Conservation (phyloP, 805 yeast genomes). For the Ogataea pini region DNA sequence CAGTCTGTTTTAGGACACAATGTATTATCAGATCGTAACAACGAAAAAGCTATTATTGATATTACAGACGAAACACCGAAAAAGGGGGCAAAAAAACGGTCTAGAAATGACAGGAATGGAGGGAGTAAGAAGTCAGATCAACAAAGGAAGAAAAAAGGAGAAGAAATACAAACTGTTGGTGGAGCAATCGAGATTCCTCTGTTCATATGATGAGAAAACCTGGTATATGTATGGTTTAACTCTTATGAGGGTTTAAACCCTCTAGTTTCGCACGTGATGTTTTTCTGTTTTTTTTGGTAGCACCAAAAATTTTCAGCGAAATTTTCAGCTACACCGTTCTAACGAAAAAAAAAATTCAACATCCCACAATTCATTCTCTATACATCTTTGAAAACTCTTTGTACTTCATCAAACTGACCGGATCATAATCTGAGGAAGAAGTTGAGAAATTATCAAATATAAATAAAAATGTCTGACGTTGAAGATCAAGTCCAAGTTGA, state of each 20-base stretch:
- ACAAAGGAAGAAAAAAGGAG: conserved; percentile 20
- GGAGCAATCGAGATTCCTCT: conserved; percentile 49
- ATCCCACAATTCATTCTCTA: background rate
- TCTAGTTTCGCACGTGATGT: conserved; percentile 16
- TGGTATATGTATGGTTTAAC: background rate
- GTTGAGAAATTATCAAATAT: conserved; percentile 25
- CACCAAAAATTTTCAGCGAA: conserved; percentile 10
- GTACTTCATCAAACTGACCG: conserved; percentile 36
- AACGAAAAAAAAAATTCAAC: conserved; percentile 3
- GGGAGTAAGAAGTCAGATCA: background rate
- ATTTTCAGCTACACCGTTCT: conserved; percentile 2
- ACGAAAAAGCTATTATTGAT: background rate
- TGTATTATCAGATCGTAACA: conserved; percentile 1
- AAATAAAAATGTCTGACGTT: conserved; percentile 75
- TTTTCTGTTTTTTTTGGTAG: background rate
- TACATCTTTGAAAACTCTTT: conserved; percentile 1
- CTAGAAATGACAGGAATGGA: background rate
- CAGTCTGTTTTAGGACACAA: conserved; percentile 28
- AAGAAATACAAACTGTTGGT: conserved; percentile 39
- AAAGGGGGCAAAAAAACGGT: background rate
- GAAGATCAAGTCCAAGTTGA: conserved; percentile 86
- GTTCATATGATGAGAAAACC: conserved; percentile 31
- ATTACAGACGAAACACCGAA: background rate
- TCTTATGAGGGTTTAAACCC: conserved; percentile 17
- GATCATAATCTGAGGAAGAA: conserved; percentile 42